Conservation (phyloP, 2,329 filamentous ascomycete genomes). For the Beauveria caledonica region DNA sequence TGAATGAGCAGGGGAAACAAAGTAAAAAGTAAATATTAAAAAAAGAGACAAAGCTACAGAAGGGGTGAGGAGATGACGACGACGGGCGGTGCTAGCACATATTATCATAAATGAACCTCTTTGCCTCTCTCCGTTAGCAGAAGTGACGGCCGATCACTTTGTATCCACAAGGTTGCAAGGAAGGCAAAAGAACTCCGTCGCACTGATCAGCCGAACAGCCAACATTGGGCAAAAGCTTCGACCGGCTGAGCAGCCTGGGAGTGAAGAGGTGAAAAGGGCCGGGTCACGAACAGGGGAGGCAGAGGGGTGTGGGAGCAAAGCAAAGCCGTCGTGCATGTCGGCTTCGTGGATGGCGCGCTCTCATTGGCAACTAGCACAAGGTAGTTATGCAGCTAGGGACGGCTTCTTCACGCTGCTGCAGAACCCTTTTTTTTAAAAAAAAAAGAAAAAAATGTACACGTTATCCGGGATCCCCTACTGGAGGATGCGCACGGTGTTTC, state of each 20-base stretch:
- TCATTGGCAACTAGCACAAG: too few species aligned
- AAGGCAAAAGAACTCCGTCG: constrained; percentile 1
- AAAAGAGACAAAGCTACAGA: neutral
- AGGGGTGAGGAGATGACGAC: neutral
- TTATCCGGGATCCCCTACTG: neutral
- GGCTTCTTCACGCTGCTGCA: neutral
- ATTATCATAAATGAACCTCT: constrained; percentile 10
- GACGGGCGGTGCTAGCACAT: neutral
- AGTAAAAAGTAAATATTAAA: neutral
- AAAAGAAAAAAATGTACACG: neutral
- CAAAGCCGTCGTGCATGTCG: too few species aligned
- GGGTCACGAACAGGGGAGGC: too few species aligned
- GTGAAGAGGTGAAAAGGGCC: too few species aligned
- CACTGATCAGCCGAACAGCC: constrained; percentile 9
- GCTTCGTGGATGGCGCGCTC: too few species aligned
- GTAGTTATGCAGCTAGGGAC: too few species aligned
- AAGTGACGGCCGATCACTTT: constrained; percentile 8
- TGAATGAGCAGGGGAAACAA: too few species aligned
- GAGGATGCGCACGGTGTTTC: constrained; percentile 1
- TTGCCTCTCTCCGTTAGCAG: neutral
- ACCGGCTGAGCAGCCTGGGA: too few species aligned
- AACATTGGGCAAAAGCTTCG: constrained; percentile 1
- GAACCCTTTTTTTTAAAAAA: neutral
- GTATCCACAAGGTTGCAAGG: constrained; percentile 6
- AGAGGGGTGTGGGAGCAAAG: too few species aligned